Base-by-base conservation (phyloP, 2,329 filamentous ascomycete species). In the Ceratocystis variospora region DNA sequence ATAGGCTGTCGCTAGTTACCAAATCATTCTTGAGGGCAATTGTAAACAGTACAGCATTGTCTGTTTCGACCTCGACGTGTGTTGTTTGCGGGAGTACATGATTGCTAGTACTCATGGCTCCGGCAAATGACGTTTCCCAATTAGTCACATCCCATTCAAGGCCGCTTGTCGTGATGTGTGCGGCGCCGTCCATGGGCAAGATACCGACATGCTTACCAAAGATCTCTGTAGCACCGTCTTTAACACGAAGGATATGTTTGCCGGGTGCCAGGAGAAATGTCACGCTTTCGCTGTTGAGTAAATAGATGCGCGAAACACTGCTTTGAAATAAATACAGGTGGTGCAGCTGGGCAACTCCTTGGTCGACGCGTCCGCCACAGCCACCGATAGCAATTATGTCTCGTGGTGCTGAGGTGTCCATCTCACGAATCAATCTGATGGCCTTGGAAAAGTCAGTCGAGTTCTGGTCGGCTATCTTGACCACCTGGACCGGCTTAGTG, bases 401-500 rank as follows among this genome's bases (percentile, higher is more conserved):
- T 62, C 81, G 73, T 0, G 63, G 63, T 19, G 12, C 3, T 8
- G 22, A 4, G 4, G 75, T 68, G 53, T 74, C 68, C 33, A 74
- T 70, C 2, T 71, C 71, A 61, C 81, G 81, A 69, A 85, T 80
- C 75, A 81, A 87, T 70, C 75, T 79, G 70, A 88, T 82, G 71
- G 85, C 89, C 78, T 99, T 99, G 71, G 83, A 86, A 71, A 97
- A 96, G 75, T 99, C 94, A 33, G 94, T 96, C 22, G 87, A 88
- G 71, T 95, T n/a, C 75, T 97, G 90, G 73, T 95, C 89, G n/a
- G 79, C 74, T 69, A 93, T 85, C 71, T 85, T 78, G 69, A 90
- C 80, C 64, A 97, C 79, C 12, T 79, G 72, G 1, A 90, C 79
- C 74, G 73, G 74, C 22, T 65, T 72, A 41, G 37, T 2, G 44